A percentile compares a stretch with the other conserved stretches of the same genome.
These are phyloP conservation scores for Symbiotaphrina buchneri DNA, from an alignment of 495 filamentous ascomycete genomes.

Conservation along the genomic window DNA sequence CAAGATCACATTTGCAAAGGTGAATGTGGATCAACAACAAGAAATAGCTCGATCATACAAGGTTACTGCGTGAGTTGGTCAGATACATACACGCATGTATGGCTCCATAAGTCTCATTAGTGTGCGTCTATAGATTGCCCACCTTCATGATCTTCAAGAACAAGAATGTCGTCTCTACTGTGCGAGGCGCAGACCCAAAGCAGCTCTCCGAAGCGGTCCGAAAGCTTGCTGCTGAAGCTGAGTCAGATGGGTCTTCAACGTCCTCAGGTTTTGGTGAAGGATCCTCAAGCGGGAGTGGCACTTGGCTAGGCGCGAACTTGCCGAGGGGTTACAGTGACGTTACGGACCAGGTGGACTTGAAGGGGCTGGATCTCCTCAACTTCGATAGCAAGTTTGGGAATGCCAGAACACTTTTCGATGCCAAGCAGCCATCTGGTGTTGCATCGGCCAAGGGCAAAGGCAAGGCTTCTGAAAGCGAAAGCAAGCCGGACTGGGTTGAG, in stretches of 20 bases:
- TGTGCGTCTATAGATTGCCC: constrained; percentile 26
- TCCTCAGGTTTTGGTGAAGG: background rate
- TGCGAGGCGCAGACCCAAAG: constrained; percentile 48
- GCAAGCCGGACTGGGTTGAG: constrained; percentile 71
- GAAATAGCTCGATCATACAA: constrained; percentile 22
- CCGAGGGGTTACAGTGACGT: constrained; percentile 70
- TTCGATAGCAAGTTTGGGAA: constrained; percentile 44
- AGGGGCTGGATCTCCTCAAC: constrained; percentile 74
- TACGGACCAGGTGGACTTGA: constrained; percentile 54
- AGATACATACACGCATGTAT: background rate
- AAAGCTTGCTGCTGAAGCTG: constrained; percentile 48
- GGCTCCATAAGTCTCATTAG: background rate
- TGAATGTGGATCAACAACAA: constrained; percentile 28
- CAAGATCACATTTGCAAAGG: constrained; percentile 31
- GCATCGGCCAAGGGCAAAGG: constrained; percentile 27
- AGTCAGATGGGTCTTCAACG: constrained; percentile 13
- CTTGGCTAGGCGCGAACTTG: constrained; percentile 50
- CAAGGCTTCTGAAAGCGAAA: constrained; percentile 15
- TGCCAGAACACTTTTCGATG: constrained; percentile 50
- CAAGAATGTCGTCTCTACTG: constrained; percentile 36
- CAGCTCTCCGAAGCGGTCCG: constrained; percentile 46
- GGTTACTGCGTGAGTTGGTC: constrained; percentile 17
- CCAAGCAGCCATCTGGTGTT: constrained; percentile 35
- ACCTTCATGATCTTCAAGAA: constrained; percentile 85
- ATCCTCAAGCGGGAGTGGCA: constrained; percentile 13